phyloP scores from a whole-genome alignment of 805 yeast genomes.

The Blastobotrys muscicola region DNA sequence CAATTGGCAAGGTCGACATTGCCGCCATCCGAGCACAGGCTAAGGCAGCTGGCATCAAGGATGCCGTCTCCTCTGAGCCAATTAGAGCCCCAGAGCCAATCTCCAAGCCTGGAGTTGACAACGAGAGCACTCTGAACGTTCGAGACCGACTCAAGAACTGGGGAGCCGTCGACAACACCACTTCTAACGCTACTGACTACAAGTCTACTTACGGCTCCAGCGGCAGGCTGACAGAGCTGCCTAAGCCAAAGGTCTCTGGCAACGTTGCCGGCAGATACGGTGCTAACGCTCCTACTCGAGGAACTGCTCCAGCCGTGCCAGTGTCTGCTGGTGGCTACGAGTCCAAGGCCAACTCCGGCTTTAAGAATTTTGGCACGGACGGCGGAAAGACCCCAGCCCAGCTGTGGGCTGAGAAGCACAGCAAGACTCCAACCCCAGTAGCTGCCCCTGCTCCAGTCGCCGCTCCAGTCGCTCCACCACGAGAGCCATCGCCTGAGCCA shows the following conservation, averaged over 20 bases:
- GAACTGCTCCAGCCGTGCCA: slow-evolving; percentile 29
- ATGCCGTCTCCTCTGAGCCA: slow-evolving; percentile 9
- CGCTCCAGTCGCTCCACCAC: slow-evolving; percentile 16
- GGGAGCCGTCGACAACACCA: not conserved
- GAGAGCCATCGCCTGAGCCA: slow-evolving; percentile 11
- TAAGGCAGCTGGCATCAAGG: slow-evolving; percentile 9
- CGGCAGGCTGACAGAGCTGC: slow-evolving; percentile 50
- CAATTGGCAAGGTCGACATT: slow-evolving; percentile 52
- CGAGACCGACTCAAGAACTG: slow-evolving; percentile 2
- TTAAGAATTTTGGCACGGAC: slow-evolving; percentile 53
- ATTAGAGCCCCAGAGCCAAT: slow-evolving; percentile 6
- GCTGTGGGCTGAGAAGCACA: slow-evolving; percentile 88
- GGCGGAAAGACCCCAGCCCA: slow-evolving; percentile 91
- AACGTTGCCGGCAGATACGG: slow-evolving; percentile 21
- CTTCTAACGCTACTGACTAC: not conserved
- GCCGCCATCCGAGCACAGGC: slow-evolving; percentile 35
- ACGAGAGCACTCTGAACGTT: slow-evolving; percentile 3
- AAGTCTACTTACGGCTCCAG: slow-evolving; percentile 14
- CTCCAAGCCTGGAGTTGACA: slow-evolving; percentile 4
- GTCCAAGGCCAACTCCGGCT: slow-evolving; percentile 13
- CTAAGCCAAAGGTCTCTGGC: slow-evolving; percentile 46
- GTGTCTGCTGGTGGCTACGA: slow-evolving; percentile 35
- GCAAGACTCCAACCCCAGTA: slow-evolving; percentile 33
- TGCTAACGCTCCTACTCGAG: slow-evolving; percentile 27
- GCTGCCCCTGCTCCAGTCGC: slow-evolving; percentile 20